phyloP scores from a whole-genome alignment of 2,329 filamentous ascomycete species.

The Aspergillus sp. region DNA sequence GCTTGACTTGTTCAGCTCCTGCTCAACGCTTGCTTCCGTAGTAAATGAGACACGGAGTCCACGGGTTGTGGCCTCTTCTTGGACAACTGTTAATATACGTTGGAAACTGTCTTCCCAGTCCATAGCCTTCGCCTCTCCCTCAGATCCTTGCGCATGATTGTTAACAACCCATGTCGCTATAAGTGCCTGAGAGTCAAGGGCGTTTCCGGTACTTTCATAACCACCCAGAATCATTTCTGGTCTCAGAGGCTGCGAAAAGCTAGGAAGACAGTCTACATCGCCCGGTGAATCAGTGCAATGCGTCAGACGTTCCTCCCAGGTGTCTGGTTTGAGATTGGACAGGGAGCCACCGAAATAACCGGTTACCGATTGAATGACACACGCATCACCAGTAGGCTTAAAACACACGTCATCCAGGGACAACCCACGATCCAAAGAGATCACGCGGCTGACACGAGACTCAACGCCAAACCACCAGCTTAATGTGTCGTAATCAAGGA shows the following conservation, averaged over 20 bases:
- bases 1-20: conserved; percentile 95
- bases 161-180: conserved; percentile 94
- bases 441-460: conserved; percentile 69
- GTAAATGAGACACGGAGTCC: conserved; percentile 90
- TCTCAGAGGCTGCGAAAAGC: conserved; percentile 84
- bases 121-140: conserved; percentile 70
- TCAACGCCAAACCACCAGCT: conserved; percentile 95
- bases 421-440: conserved; percentile 66
- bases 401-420: conserved; percentile 85
- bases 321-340: conserved; percentile 58
- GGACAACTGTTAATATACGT: conserved; percentile 70
- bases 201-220: conserved; percentile 62
- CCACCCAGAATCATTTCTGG: conserved; percentile 85
- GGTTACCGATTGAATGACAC: conserved; percentile 89
- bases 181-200: conserved; percentile 73
- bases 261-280: conserved; percentile 70
- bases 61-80: conserved; percentile 72
- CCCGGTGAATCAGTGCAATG: conserved; percentile 78
- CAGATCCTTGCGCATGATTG: conserved; percentile 74
- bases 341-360: conserved; percentile 78
- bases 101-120: conserved; percentile 86
- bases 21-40: conserved; percentile 89
- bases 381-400: conserved; percentile 85
- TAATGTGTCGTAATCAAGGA: conserved; percentile 84
- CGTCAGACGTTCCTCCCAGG: conserved; percentile 71